Evolutionary conservation across 768 basidiomycete genomes (phyloP).

Genomic region (Podaxis pistillaris): DNA sequence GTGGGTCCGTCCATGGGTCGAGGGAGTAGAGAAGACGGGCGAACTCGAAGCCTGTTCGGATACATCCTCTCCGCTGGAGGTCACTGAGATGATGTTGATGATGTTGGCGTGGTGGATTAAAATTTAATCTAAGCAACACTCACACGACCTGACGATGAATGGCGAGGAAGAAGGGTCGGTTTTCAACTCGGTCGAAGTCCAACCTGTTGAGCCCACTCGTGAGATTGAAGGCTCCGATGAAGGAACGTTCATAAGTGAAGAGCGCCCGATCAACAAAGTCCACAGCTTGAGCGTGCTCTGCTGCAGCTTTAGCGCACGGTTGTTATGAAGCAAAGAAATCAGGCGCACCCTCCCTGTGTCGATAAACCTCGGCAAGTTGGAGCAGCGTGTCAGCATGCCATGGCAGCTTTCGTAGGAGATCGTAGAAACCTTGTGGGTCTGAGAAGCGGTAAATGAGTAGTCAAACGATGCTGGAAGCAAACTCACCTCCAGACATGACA

Average conservation of each 20-base stretch:
- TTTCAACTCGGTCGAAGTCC: constrained; percentile 89
- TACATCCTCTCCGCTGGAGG: constrained; percentile 84
- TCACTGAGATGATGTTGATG: constrained; percentile 45
- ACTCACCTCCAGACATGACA: constrained; percentile 78
- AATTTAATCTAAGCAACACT: constrained; percentile 22
- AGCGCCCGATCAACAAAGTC: constrained; percentile 92
- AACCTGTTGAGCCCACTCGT: constrained; percentile 78
- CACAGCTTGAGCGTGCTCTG: constrained; percentile 80
- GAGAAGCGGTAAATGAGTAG: not conserved
- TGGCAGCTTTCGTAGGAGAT: constrained; percentile 71
- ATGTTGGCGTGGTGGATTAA: not conserved
- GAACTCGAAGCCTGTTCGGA: constrained; percentile 89
- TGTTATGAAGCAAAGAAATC: not conserved
- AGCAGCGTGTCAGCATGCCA: constrained; percentile 94
- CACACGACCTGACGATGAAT: constrained; percentile 82
- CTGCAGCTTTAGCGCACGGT: not conserved
- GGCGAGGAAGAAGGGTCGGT: constrained; percentile 89
- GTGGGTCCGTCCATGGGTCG: constrained; percentile 87
- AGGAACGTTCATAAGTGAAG: constrained; percentile 89
- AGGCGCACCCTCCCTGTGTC: constrained; percentile 79
- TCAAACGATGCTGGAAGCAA: not conserved
- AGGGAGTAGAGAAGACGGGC: constrained; percentile 81
- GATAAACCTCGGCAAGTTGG: constrained; percentile 80
- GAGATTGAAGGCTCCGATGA: constrained; percentile 85
- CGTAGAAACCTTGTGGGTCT: constrained; percentile 82